Evolutionary conservation across 345 rosid species (phyloP), one percentile per base, ranked within the genome.

Genomic region (Salix udensis): DNA sequence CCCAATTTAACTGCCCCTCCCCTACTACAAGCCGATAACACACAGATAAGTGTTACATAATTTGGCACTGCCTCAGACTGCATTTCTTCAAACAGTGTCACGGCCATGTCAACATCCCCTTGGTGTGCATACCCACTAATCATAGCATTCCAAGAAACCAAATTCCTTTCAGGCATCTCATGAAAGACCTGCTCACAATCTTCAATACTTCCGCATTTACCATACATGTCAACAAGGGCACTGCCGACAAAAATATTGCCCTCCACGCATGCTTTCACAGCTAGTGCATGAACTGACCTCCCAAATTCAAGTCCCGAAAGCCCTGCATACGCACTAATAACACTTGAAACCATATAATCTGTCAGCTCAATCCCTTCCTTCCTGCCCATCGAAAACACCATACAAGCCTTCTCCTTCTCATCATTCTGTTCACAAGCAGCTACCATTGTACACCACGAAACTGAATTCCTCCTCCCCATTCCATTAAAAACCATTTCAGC

Each of bases 161-260:
- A 82, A 72, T 94, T 92, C 81, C 83, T 87, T 31, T 86, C 88
- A 21, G 86, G 86, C 89, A 91, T 86, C 82, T 82, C 89, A 60
- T 78, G 66, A 75, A 94, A 94, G 14, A 82, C 88, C 74, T 53
- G 78, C 77, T 89, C 86, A 4, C 91, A 78, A 71, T 92, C 91
- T 31, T 87, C 82, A 44, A 89, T 83, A 48, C 90, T 85, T 71
- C 97, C 98, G 53, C 98, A 92, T 89, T 92, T 94, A n/a, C 98
- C 97, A 46, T 94, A 94, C 96, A 94, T 89, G 80, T 92, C 94
- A 81, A 92, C 90, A 1, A 92, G 88, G 13, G 97, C 91, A 81
- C 91, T 90, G 46, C 94, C 88, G 4, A 94, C 97, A 77, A 89
- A 91, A 37, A 90, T 67, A 78, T 88, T 88, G 73, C 72, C 84